Conservation (phyloP, 495 filamentous ascomycete genomes). For the Penicillium coffeae region DNA sequence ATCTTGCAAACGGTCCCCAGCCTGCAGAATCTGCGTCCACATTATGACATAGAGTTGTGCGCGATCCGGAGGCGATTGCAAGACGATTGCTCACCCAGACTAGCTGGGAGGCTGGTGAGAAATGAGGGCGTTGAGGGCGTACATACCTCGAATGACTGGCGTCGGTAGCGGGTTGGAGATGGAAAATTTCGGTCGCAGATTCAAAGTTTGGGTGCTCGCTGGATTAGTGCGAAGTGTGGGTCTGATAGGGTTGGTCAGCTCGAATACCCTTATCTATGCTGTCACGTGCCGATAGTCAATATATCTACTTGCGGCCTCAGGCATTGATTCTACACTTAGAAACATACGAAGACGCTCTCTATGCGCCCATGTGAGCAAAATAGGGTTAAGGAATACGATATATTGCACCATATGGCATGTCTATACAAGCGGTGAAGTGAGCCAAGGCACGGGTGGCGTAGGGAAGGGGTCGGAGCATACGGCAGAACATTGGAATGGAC, state of each 20-base stretch:
- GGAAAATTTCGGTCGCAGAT: slow-evolving; percentile 8
- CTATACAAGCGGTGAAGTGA: slow-evolving; percentile 28
- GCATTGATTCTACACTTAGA: no score
- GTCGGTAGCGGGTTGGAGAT: slow-evolving; percentile 24
- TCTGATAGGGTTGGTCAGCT: slow-evolving; percentile 23
- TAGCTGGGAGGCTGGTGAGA: slow-evolving; percentile 44
- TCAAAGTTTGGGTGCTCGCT: neutral
- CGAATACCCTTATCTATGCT: slow-evolving; percentile 28
- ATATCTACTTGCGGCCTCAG: slow-evolving; percentile 23
- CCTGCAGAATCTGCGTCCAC: neutral
- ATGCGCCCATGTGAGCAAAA: neutral
- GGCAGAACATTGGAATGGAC: slow-evolving; percentile 16
- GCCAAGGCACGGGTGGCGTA: slow-evolving; percentile 9
- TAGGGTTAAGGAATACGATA: neutral
- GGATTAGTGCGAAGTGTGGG: slow-evolving; percentile 29
- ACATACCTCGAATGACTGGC: slow-evolving; percentile 46
- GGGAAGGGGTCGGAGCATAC: slow-evolving; percentile 26
- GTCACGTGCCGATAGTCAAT: slow-evolving; percentile 22
- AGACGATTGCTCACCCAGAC: slow-evolving; percentile 48
- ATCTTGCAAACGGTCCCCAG: slow-evolving; percentile 20
- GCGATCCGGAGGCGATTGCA: neutral
- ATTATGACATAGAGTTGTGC: slow-evolving; percentile 3
- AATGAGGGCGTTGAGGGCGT: slow-evolving; percentile 17
- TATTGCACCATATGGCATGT: slow-evolving; percentile 1
- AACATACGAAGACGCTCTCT: no score